Evolutionary conservation across 345 rosid species (phyloP).

Genomic region (Syzygium jambos): DNA sequence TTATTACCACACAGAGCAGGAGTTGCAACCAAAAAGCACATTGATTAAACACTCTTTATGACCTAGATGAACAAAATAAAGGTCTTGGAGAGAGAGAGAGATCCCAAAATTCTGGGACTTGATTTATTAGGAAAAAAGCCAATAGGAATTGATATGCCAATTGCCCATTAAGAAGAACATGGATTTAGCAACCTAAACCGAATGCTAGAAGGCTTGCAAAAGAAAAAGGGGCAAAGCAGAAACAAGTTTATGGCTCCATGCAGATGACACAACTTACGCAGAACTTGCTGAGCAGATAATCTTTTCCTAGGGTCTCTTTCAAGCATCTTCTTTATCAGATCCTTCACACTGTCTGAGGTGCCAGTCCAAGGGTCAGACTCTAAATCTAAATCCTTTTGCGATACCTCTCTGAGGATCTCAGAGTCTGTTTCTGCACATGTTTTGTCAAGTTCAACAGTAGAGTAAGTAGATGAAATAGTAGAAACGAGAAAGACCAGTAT

Average conservation of each 20-base stretch:
- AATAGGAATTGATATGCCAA: background rate
- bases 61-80: background rate
- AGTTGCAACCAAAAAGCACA: background rate
- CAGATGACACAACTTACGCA: slow-evolving; percentile 41
- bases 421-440: slow-evolving; percentile 68
- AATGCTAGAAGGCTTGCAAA: background rate
- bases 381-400: slow-evolving; percentile 70
- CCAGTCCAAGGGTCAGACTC: slow-evolving; percentile 91
- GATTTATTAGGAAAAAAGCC: background rate
- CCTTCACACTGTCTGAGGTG: slow-evolving; percentile 86
- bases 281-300: slow-evolving; percentile 80
- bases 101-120: background rate
- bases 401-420: slow-evolving; percentile 80
- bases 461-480: background rate
- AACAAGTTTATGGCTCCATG: background rate
- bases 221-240: background rate
- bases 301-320: slow-evolving; percentile 77
- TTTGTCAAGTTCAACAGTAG: background rate
- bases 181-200: background rate
- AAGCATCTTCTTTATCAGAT: slow-evolving; percentile 75
- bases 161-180: background rate
- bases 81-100: background rate
- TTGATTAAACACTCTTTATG: background rate
- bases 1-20: no score
- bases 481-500: background rate